Base-by-base conservation (phyloP, 1,284 basidiomycete genomes). In the Agaricales sp. region DNA sequence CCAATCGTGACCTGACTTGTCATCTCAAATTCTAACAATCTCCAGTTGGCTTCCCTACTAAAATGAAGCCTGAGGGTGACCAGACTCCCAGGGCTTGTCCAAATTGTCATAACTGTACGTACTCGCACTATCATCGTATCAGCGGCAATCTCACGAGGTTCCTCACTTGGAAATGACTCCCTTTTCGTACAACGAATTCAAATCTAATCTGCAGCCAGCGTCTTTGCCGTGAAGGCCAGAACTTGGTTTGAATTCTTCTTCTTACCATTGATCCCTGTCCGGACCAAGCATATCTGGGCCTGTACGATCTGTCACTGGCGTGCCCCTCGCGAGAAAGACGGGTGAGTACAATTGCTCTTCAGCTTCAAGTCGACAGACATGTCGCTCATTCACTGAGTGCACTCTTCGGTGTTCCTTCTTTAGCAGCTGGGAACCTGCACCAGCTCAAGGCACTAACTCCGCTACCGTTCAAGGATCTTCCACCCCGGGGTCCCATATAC, bases 161-260 rank as follows among this genome's bases (percentile, higher is more conserved):
- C 18, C 39, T 14, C 26, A 6, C 14, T 30, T 30, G 14, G 6
- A 6, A 14, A 6, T 30, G 6, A 30, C 6, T 14, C 14, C 26
- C 26, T 6, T 30, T 30, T 30, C 6, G 14, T 16, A 11, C 19
- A 8, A 41, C 6, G 16, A 4, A n/a, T 41, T 20, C 8, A 8
- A 8, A 41, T 20, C 39, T 18, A n/a, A 4, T 8, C 6, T 41
- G 4, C 4, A 41, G 39, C 39, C 8, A 41, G 8, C 21, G 64
- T 73, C 13, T 55, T 67, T 43, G 58, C 61, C 43, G 68, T 67
- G 14, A 73, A 70, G 58, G 65, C 58, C 46, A 68, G 62, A 22
- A 65, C 59, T 21, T 73, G 71, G 71, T 73, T 73, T 54, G 68
- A 73, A 55, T 58, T 74, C 26, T 73, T 69, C 62, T 74, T 65